Evolutionary conservation across 768 basidiomycete species (phyloP), one percentile per base, ranked within the genome.

Genomic region (Floccularia luteovirens): DNA sequence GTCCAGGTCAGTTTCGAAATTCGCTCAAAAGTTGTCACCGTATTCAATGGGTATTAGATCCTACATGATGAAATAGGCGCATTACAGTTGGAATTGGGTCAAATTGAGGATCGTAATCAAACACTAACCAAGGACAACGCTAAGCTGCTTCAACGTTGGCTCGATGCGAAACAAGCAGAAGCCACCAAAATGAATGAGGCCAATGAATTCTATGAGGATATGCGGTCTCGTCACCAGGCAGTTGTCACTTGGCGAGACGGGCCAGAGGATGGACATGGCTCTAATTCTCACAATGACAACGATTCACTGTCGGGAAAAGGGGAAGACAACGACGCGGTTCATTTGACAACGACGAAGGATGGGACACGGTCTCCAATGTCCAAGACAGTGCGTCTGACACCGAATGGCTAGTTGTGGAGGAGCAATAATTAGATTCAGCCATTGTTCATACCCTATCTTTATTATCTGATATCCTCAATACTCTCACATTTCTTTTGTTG

Each of bases 151-250:
- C 91, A 96, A 57, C 83, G 94, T 13, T 99, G 96, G 94, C 72
- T 98, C 6, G 96, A 98, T 52, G 82, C 85, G 48, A 96, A 96
- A 63, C 90, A 96, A 56, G 65, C 72, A 10, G 92, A 93, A 53
- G 94, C 86, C 6, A 90, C 92, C 60, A 82, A 81, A 62, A 88
- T 99, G 87, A 97, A 98, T 62, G 87, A 88, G 51, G 90, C 85
- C 11, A 90, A 90, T 56, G 72, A 85, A 42, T 88, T 89, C 58
- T 91, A 91, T 52, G 88, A 91, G 57, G 80, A 83, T 49, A 82
- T 90, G 80, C 81, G 82, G 42, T 79, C 83, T 24, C 75, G 73
- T 45, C 79, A 81, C 51, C 73, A 83, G 48, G 69, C 76, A 4
- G 74, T 76, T 1, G 51, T 75, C 20, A 76, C 66, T 47, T 79